Conservation (phyloP, 2,329 filamentous ascomycete genomes). For the Metarhizium guizhouense region DNA sequence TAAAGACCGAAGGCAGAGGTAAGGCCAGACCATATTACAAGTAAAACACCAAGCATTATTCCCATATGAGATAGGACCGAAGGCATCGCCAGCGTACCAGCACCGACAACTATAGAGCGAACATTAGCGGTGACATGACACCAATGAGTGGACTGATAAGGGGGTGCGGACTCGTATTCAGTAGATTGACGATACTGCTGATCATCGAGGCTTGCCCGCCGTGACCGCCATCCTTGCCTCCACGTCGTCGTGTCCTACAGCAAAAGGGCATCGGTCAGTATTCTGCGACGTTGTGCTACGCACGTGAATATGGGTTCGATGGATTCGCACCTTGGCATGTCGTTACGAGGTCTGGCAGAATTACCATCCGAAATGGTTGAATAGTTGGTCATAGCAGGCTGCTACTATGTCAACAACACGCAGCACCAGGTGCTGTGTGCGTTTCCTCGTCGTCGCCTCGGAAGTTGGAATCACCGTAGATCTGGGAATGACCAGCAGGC, state of each 20-base stretch:
- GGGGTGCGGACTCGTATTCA: slow-evolving; percentile 74
- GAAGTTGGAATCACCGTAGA: not conserved
- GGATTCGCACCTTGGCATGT: slow-evolving; percentile 38
- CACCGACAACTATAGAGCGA: slow-evolving; percentile 64
- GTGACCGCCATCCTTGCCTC: slow-evolving; percentile 60
- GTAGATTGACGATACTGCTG: slow-evolving; percentile 87
- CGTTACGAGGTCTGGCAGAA: slow-evolving; percentile 29
- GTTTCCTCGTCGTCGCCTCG: not conserved
- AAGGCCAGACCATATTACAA: slow-evolving; percentile 86
- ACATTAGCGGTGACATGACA: not conserved
- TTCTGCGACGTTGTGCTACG: not conserved
- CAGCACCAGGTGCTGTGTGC: slow-evolving; percentile 4
- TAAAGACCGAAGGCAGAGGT: slow-evolving; percentile 91
- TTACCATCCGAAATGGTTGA: slow-evolving; percentile 41
- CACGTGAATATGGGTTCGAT: not conserved
- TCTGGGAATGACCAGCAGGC: not conserved
- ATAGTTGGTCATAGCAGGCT: slow-evolving; percentile 44
- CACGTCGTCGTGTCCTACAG: slow-evolving; percentile 47
- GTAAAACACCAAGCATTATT: slow-evolving; percentile 70
- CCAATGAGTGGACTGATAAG: not conserved
- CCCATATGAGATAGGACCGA: slow-evolving; percentile 93
- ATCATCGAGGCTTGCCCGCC: slow-evolving; percentile 74
- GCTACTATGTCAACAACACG: not conserved
- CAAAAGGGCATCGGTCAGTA: not conserved
- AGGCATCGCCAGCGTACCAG: slow-evolving; percentile 92